Evolutionary conservation across 2,329 filamentous ascomycete genomes (phyloP), one percentile per base, ranked within the genome.

Genomic region (Incumbomyces lentus): DNA sequence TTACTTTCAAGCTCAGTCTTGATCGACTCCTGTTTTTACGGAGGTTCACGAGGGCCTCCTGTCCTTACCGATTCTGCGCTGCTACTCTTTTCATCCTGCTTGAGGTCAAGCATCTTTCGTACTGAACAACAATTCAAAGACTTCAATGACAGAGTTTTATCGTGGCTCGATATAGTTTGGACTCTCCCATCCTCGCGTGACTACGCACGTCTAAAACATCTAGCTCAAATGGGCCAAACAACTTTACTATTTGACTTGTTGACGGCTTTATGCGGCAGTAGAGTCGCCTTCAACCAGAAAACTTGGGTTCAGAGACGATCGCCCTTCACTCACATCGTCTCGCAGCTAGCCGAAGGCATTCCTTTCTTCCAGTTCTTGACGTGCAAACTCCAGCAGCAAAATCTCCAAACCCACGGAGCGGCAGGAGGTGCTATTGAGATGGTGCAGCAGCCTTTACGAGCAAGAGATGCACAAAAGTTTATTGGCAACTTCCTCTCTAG

Each of bases 61-160:
- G 33, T 14, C n/a, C 16, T 48, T 8, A 43, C 46, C 16, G 46
- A 48, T 44, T 5, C 40, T n/a, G 46, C 46, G 13, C 11, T 48
- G 18, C n/a, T 33, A 12, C 40, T 48, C 12, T 39, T 48, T 16
- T 13, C 46, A 6, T 18, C 31, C 14, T 44, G 22, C 16, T 18
- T 44, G n/a, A 3, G 33, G 17, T 43, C 38, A 13, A 31, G 29
- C 16, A 11, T 43, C 10, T n/a, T 41, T 16, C 30, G 6, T 16
- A 26, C 40, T 3, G 33, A 43, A 16, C 31, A n/a, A 32, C 22
- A 32, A 8, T 37, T 38, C 17, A 19, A 30, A 26, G 26, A 38
- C 14, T 43, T 43, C 10, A 2, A 12, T n/a, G 31, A 32, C 30
- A 36, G 34, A 19, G 22, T 39, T 10, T 16, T 48, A 14, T n/a